These are phyloP conservation scores for Spirogloea muscicola DNA, from an alignment of 139 green algal genomes.

Conservation along the genomic window DNA sequence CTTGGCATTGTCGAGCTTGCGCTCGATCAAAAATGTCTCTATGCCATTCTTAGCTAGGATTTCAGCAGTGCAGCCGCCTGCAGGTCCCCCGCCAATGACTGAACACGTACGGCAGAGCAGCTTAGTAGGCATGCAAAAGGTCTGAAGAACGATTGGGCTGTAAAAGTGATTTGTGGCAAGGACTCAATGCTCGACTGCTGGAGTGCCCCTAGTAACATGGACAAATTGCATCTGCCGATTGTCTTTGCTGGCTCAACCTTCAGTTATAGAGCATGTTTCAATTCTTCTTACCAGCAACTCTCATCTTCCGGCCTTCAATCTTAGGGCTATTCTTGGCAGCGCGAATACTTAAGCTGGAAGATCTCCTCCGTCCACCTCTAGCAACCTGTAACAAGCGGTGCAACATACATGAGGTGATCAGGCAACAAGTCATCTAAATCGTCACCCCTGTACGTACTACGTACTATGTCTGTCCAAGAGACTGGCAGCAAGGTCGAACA, in stretches of 20 bases:
- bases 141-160: background rate
- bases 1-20: constrained; percentile 99
- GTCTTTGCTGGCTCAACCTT: background rate
- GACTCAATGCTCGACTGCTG: too few species aligned
- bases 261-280: background rate
- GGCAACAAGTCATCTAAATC: too few species aligned
- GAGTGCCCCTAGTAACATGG: background rate
- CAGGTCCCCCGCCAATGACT: constrained; percentile 91
- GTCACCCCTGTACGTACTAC: too few species aligned
- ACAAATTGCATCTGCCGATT: background rate
- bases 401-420: too few species aligned
- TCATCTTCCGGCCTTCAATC: constrained; percentile 37
- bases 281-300: constrained; percentile 22
- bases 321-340: constrained; percentile 37
- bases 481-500: too few species aligned
- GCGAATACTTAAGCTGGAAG: too few species aligned
- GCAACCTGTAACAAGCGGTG: too few species aligned
- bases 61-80: constrained; percentile 91
- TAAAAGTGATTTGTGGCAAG: constrained; percentile 3
- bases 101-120: constrained; percentile 47
- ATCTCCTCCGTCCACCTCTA: too few species aligned
- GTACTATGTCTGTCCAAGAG: too few species aligned
- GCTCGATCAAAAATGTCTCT: constrained; percentile 94
- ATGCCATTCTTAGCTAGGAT: constrained; percentile 86
- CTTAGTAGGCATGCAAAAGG: background rate